A percentile compares a stretch with the other conserved stretches of the same genome.
These are phyloP conservation scores for Rhizophagus sp. DNA, from an alignment of 192 early-diverging fungal species.

Conservation along the genomic window DNA sequence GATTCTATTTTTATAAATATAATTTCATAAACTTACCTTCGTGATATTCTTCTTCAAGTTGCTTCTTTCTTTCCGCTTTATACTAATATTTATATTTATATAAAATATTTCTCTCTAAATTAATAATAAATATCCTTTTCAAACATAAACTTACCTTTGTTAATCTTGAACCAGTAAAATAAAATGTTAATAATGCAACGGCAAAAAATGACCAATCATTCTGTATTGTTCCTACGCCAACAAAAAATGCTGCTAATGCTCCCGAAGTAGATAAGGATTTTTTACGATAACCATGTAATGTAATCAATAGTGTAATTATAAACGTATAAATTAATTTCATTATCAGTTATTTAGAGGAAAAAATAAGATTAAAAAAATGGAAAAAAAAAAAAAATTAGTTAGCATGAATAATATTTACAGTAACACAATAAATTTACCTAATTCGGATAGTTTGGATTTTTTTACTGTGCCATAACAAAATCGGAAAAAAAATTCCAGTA, in stretches of 20 bases:
- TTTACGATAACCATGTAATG: constrained; percentile 60
- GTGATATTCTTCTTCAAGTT: constrained; percentile 43
- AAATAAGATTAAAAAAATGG: neutral
- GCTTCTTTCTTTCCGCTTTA: constrained; percentile 43
- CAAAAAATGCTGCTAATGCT: constrained; percentile 66
- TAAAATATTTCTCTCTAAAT: neutral
- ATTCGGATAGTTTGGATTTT: too few species aligned
- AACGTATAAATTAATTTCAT: constrained; percentile 6
- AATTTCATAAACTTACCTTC: constrained; percentile 10
- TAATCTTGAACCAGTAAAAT: constrained; percentile 59
- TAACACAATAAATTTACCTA: too few species aligned
- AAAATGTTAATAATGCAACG: constrained; percentile 72
- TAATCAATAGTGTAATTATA: constrained; percentile 36
- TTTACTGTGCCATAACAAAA: too few species aligned
- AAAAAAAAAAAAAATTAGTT: neutral
- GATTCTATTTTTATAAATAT: too few species aligned
- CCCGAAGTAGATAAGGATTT: constrained; percentile 73
- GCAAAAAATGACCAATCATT: constrained; percentile 66
- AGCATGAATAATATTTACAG: too few species aligned
- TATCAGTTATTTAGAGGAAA: neutral
- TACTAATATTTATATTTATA: constrained; percentile 29
- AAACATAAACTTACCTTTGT: constrained; percentile 49
- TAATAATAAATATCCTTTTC: neutral
- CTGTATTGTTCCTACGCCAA: constrained; percentile 75
- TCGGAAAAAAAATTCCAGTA: too few species aligned